Evolutionary conservation across 164 flowering plant genomes (phyloP).

Genomic region (Protea cynaroides): DNA sequence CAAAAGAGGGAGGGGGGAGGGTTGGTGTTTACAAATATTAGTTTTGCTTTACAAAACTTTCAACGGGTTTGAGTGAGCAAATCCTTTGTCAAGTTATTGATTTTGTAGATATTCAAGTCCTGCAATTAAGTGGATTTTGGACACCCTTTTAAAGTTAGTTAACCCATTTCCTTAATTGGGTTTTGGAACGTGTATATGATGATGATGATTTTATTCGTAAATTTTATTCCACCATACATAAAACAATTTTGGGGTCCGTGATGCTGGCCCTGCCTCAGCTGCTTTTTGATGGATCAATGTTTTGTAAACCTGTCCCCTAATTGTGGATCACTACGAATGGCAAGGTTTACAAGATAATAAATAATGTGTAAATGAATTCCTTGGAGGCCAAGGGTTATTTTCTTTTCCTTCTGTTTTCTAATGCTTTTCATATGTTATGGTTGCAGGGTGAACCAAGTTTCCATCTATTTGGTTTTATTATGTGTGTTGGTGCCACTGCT

Average conservation of each 20-base stretch:
- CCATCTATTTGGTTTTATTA: slow-evolving; percentile 54
- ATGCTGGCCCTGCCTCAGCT: neutral
- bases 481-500: slow-evolving; percentile 58
- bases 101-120: neutral
- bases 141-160: neutral
- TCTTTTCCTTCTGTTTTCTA: too few relatives aligned
- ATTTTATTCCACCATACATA: neutral
- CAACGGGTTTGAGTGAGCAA: neutral
- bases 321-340: too few relatives aligned
- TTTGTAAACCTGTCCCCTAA: too few relatives aligned
- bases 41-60: neutral
- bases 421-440: slow-evolving; percentile 5
- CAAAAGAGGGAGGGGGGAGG: too few relatives aligned
- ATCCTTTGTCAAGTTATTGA: neutral
- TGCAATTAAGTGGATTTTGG: neutral
- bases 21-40: neutral
- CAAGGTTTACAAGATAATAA: too few relatives aligned
- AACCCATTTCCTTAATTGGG: slow-evolving; percentile 1
- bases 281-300: too few relatives aligned
- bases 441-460: slow-evolving; percentile 65
- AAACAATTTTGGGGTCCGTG: neutral
- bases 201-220: neutral
- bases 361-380: too few relatives aligned
- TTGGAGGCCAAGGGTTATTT: too few relatives aligned
- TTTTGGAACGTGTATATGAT: neutral